These are phyloP conservation scores for Aphanomyces invadans DNA, from an alignment of 352 stramenopile genomes.

Conservation along the genomic window DNA sequence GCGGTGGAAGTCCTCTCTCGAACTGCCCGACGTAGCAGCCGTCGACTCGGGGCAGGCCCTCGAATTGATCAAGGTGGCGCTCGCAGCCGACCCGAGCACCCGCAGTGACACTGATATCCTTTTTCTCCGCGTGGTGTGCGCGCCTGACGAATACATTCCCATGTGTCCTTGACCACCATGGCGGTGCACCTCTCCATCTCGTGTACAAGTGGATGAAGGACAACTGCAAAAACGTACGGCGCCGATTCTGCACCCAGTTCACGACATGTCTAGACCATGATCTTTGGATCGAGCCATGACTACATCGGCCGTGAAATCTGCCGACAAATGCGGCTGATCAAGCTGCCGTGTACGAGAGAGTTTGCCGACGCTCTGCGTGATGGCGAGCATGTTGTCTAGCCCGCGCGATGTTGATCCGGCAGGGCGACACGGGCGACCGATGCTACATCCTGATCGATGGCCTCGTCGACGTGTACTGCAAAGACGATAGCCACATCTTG, in stretches of 20 bases:
- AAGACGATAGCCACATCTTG: slow-evolving; percentile 2
- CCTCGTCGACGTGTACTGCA: slow-evolving; percentile 52
- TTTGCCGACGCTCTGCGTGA: no score
- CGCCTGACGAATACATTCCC: background rate
- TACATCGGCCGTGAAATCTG: slow-evolving; percentile 75
- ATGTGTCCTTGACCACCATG: slow-evolving; percentile 4
- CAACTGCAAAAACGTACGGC: slow-evolving; percentile 58
- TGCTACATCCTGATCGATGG: slow-evolving; percentile 77
- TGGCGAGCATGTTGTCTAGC: no score
- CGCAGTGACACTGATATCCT: slow-evolving; percentile 50
- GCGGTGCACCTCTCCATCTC: slow-evolving; percentile 33
- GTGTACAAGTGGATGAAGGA: slow-evolving; percentile 75
- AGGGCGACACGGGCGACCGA: slow-evolving; percentile 59
- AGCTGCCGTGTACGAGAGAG: slow-evolving; percentile 37
- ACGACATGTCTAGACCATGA: slow-evolving; percentile 43
- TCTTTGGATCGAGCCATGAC: slow-evolving; percentile 62
- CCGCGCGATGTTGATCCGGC: slow-evolving; percentile 46
- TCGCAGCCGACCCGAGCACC: slow-evolving; percentile 40
- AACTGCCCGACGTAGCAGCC: background rate
- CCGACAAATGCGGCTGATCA: slow-evolving; percentile 63
- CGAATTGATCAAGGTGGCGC: slow-evolving; percentile 44
- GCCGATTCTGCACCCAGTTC: background rate
- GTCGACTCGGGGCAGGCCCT: slow-evolving; percentile 15
- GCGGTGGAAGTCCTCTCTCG: background rate
- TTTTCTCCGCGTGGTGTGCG: no score